Conservation (phyloP, 306 rosid genomes). For the Astragalus glycyphyllos region DNA sequence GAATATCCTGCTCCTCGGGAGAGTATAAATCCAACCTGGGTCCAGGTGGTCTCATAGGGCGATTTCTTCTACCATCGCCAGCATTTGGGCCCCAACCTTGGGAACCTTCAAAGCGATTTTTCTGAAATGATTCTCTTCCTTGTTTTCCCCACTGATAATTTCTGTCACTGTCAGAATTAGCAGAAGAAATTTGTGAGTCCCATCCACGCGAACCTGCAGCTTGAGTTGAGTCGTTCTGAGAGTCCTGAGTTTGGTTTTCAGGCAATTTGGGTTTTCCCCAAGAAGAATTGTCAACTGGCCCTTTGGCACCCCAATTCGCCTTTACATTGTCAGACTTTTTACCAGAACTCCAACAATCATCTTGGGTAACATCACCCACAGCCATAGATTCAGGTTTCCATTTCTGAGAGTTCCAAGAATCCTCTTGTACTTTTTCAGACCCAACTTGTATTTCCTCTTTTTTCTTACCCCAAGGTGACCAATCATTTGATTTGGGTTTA, state of each 20-base stretch:
- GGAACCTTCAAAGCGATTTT: constrained; percentile 63
- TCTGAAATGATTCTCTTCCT: constrained; percentile 59
- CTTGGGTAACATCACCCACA: constrained; percentile 26
- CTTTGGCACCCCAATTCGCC: constrained; percentile 36
- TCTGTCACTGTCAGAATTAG: constrained; percentile 51
- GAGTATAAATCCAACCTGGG: constrained; percentile 73
- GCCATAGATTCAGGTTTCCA: neutral
- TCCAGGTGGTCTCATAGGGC: constrained; percentile 68
- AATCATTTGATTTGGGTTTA: neutral
- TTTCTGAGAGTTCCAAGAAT: constrained; percentile 18
- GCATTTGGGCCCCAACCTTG: constrained; percentile 72
- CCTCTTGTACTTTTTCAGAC: neutral
- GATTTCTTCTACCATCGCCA: constrained; percentile 67
- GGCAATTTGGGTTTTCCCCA: constrained; percentile 55
- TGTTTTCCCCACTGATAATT: constrained; percentile 61
- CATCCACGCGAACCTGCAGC: constrained; percentile 56
- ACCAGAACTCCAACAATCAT: constrained; percentile 18
- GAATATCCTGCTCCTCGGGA: constrained; percentile 76
- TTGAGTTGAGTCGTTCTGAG: constrained; percentile 49
- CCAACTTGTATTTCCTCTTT: constrained; percentile 36
- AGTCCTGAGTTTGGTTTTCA: constrained; percentile 49
- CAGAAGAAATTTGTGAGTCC: constrained; percentile 58
- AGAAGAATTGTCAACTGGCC: constrained; percentile 41
- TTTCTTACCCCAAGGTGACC: neutral
- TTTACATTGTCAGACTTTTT: constrained; percentile 38